Percentiles rank a stretch among this genome's conserved stretches.
Evolutionary conservation across 371 early-diverging fungal genomes (phyloP).

Genomic region (Mortierella sp.): DNA sequence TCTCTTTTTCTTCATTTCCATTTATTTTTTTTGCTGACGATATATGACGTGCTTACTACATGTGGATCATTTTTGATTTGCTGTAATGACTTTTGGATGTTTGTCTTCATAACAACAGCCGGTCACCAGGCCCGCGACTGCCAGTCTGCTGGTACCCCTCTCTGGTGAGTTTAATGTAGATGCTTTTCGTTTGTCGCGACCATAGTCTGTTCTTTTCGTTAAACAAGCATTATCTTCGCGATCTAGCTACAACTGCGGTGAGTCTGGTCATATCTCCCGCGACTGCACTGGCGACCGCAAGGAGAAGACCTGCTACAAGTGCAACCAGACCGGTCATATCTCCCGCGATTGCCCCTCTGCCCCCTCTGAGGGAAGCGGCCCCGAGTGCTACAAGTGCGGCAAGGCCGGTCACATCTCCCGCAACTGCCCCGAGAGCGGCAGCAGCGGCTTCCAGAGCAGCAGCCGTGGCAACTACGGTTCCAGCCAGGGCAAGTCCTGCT

Average conservation of each 20-base stretch:
- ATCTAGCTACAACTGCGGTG: constrained; percentile 73
- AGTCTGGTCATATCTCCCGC: constrained; percentile 66
- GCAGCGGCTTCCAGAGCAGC: constrained; percentile 48
- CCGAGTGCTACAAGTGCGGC: constrained; percentile 71
- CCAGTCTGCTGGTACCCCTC: constrained; percentile 62
- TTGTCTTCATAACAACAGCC: constrained; percentile 53
- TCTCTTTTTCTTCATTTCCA: constrained; percentile 11
- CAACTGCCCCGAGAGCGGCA: constrained; percentile 65
- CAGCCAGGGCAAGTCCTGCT: constrained; percentile 59
- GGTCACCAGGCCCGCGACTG: constrained; percentile 78
- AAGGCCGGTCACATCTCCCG: constrained; percentile 74
- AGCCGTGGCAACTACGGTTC: constrained; percentile 27
- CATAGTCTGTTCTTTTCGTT: not conserved
- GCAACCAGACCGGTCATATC: constrained; percentile 71
- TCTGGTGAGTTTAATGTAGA: constrained; percentile 70
- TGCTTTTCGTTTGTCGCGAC: not conserved
- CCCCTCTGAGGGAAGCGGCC: constrained; percentile 57
- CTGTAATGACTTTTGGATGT: not conserved
- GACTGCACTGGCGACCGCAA: constrained; percentile 69
- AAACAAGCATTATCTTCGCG: not conserved
- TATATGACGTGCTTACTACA: constrained; percentile 4
- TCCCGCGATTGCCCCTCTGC: constrained; percentile 72
- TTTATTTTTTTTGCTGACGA: constrained; percentile 12
- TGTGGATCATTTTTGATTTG: constrained; percentile 18
- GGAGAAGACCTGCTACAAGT: constrained; percentile 75